Evolutionary conservation across 106 monocot species (phyloP).

Genomic region (Dioscorea alata): DNA sequence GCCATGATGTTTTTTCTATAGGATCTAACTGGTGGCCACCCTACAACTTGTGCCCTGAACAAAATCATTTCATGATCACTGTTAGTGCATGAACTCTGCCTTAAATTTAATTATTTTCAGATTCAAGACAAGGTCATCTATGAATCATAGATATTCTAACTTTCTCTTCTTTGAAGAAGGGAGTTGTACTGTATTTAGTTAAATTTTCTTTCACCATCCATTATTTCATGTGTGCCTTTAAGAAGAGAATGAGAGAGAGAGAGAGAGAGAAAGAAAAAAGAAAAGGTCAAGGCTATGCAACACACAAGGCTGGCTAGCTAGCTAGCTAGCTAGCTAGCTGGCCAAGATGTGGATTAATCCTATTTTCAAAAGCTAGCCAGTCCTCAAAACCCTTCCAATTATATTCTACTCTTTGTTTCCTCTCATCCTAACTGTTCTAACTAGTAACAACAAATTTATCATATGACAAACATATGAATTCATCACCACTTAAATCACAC

Average conservation of each 20-base stretch:
- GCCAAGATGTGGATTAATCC: not conserved
- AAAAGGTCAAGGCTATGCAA: too few species aligned
- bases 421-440: not conserved
- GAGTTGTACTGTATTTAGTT: too few species aligned
- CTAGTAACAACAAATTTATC: too few species aligned
- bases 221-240: too few species aligned
- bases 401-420: not conserved
- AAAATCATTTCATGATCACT: too few species aligned
- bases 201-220: too few species aligned
- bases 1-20: slow-evolving; percentile 63
- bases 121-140: not conserved
- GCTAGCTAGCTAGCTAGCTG: too few species aligned
- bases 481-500: too few species aligned
- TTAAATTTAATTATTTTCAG: not conserved
- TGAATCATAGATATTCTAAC: not conserved
- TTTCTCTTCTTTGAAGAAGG: too few species aligned
- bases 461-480: not conserved
- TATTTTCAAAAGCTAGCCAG: not conserved
- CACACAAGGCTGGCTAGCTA: too few species aligned
- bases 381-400: not conserved
- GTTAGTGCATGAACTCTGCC: not conserved
- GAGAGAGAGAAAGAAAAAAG: too few species aligned
- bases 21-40: slow-evolving; percentile 77
- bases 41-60: slow-evolving; percentile 67
- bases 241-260: too few species aligned